phyloP scores from a whole-genome alignment of 2,329 filamentous ascomycete genomes.

The Colletotrichum falcatum region DNA sequence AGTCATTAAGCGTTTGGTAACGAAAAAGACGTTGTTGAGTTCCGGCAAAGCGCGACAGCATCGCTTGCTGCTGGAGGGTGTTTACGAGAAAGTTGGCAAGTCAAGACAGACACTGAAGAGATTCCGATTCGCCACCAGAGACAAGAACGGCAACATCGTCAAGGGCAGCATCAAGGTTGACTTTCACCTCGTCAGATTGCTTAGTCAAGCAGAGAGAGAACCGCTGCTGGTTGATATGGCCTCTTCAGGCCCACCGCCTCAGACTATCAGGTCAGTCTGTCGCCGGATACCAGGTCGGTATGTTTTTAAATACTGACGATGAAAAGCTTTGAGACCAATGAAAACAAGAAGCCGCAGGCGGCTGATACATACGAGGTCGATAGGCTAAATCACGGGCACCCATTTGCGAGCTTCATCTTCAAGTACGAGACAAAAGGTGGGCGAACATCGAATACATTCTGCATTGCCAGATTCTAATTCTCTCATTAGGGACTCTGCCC shows the following conservation, averaged over 20 bases:
- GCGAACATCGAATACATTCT: background rate
- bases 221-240: background rate
- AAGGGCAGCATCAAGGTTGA: background rate
- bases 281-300: background rate
- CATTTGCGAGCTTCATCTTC: slow-evolving; percentile 1
- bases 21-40: background rate
- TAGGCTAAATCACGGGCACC: background rate
- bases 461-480: background rate
- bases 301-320: background rate
- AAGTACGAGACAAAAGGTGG: background rate
- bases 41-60: background rate
- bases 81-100: background rate
- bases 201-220: background rate
- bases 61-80: background rate
- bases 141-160: background rate
- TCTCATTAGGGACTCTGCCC: background rate
- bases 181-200: background rate
- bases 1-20: background rate
- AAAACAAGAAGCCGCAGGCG: background rate
- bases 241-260: background rate
- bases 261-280: background rate
- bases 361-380: background rate
- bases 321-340: background rate
- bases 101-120: background rate
- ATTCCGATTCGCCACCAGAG: background rate